A percentile compares a stretch with the other conserved stretches of the same genome.
These are phyloP conservation scores for Macrolepiota fuliginosa DNA, from an alignment of 768 basidiomycete genomes.

Conservation along the genomic window DNA sequence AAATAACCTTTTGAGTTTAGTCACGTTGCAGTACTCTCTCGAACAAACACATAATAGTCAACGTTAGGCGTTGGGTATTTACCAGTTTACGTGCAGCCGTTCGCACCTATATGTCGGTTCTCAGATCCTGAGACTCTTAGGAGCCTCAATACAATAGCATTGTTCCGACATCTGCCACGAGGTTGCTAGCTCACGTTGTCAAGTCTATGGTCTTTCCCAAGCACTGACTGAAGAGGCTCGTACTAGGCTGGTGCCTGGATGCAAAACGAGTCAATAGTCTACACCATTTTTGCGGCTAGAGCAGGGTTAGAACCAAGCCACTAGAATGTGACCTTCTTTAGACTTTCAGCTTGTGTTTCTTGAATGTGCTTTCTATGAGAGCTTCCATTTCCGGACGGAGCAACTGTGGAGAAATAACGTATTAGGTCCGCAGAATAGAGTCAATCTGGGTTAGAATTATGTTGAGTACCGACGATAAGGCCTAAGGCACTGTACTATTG, in stretches of 20 bases:
- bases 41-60: not conserved
- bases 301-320: not conserved
- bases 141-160: not conserved
- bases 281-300: not conserved
- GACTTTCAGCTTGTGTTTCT: not conserved
- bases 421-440: conserved; percentile 5
- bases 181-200: conserved; percentile 2
- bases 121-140: not conserved
- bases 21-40: not conserved
- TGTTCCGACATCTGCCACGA: conserved; percentile 8
- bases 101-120: not conserved
- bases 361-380: not conserved
- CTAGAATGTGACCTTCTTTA: not conserved
- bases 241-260: not conserved
- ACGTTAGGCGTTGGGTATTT: not conserved
- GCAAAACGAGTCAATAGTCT: not conserved
- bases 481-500: not conserved
- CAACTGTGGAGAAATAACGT: conserved; percentile 10
- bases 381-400: conserved; percentile 12
- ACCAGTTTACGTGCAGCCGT: not conserved
- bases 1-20: conserved; percentile 17
- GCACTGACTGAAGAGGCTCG: not conserved
- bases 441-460: not conserved
- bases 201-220: not conserved
- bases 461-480: not conserved